A percentile compares a stretch with the other conserved stretches of the same genome.
Evolutionary conservation across 2,329 filamentous ascomycete genomes (phyloP).

Genomic region (Alternaria sp.): DNA sequence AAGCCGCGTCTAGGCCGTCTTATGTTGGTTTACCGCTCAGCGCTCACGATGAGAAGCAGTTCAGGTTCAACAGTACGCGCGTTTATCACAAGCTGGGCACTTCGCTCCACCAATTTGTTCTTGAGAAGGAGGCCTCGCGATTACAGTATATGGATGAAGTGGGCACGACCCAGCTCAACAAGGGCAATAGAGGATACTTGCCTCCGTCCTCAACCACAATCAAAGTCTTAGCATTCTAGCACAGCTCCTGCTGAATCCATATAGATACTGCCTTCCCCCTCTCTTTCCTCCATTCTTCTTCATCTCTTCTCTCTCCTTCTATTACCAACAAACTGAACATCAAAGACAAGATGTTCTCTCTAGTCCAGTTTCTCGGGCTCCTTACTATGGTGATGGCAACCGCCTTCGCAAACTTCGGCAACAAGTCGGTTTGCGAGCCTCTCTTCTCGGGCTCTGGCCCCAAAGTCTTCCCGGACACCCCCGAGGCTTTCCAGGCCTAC

Average conservation of each 20-base stretch:
- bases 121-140: not conserved
- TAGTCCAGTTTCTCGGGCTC: not conserved
- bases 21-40: not conserved
- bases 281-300: not conserved
- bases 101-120: not conserved
- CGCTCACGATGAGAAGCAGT: not conserved
- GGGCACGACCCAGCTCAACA: not conserved
- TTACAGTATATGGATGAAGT: not conserved
- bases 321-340: not conserved
- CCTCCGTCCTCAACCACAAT: not conserved
- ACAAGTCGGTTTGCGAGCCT: not conserved
- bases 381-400: not conserved
- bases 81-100: not conserved
- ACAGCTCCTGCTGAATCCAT: not conserved
- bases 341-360: not conserved
- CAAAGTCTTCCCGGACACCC: constrained; percentile 12
- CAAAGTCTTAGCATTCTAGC: not conserved
- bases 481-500: constrained; percentile 18
- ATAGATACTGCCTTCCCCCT: not conserved
- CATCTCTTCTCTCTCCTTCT: no score
- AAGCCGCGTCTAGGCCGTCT: not conserved
- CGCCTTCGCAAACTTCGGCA: not conserved
- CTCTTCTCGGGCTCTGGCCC: constrained; percentile 4
- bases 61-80: not conserved
- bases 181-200: not conserved